Base-by-base conservation (phyloP, 805 yeast species). In the Blastobotrys peoriensis region DNA sequence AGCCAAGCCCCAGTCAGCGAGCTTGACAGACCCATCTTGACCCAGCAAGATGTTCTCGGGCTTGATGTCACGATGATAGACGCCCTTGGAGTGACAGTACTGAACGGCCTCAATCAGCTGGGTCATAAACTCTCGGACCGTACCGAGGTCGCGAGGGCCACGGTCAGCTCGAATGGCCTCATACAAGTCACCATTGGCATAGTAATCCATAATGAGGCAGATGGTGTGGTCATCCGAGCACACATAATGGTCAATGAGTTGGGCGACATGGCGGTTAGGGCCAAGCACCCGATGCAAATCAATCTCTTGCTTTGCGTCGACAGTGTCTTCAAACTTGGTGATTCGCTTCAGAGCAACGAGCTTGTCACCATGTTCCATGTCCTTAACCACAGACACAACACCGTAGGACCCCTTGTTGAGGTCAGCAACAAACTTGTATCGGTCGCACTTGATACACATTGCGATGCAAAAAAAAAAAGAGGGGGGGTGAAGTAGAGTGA, bases 351-450 rank as follows among this genome's bases (percentile, higher is more conserved):
- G 79, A 2, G 97, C 98, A 22, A 85, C 94, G 39, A 84, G 65
- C 44, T 69, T 67, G 33, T 68, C 64, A 20, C 73, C 70, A 5
- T 10, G 10, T 27, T n/a, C 52, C 3, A 64, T 54, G 62, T 91
- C 96, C 56, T 79, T 80, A 6, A 96, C 97, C 20, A 91, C 71
- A 2, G 94, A 80, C 5, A 91, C 98, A 38, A 84, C 75, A 41
- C 98, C 98, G 63, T 86, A 91, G 0, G 97, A 86, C 23, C 98
- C 98, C 62, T 86, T 89, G 59, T 89, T 86, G 47, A 91, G 76
- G 58, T 58, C 60, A 13, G 64, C 50, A 18, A 87, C 71, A 54
- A 81, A 81, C 46, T 69, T 67, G 66, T 87, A 91, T 45, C 84
- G 70, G 44, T 70, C 30, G 13, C 30, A 25, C 30, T 25, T 25